These are phyloP conservation scores for Trichoderma asperellum DNA, from an alignment of 2,329 filamentous ascomycete species.

Conservation along the genomic window DNA sequence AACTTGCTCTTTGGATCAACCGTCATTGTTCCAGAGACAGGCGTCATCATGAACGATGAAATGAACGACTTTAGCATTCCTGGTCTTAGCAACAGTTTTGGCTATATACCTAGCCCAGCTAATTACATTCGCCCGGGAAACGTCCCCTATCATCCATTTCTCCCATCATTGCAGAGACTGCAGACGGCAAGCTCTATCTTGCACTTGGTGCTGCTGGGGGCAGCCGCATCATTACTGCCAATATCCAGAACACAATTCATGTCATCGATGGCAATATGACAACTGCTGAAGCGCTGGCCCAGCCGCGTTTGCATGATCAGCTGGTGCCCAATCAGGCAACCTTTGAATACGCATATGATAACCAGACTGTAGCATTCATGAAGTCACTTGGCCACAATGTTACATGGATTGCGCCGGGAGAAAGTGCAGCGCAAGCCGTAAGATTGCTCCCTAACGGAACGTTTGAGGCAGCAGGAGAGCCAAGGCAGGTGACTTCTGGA, in stretches of 20 bases:
- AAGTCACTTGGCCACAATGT: slow-evolving; percentile 71
- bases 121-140: slow-evolving; percentile 79
- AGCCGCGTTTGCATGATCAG: slow-evolving; percentile 81
- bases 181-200: slow-evolving; percentile 70
- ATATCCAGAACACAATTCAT: slow-evolving; percentile 76
- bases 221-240: slow-evolving; percentile 81
- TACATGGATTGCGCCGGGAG: slow-evolving; percentile 66
- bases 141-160: slow-evolving; percentile 78
- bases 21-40: slow-evolving; percentile 79
- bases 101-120: slow-evolving; percentile 71
- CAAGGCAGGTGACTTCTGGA: slow-evolving; percentile 75
- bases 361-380: slow-evolving; percentile 70
- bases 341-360: slow-evolving; percentile 76
- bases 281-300: slow-evolving; percentile 63
- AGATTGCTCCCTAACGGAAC: slow-evolving; percentile 63
- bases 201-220: slow-evolving; percentile 80
- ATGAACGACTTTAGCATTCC: slow-evolving; percentile 80
- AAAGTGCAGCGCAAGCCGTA: slow-evolving; percentile 75
- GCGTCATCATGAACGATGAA: slow-evolving; percentile 70
- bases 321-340: slow-evolving; percentile 68
- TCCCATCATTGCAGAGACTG: slow-evolving; percentile 74
- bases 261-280: slow-evolving; percentile 70
- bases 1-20: slow-evolving; percentile 80
- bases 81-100: slow-evolving; percentile 70
- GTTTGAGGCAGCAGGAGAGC: slow-evolving; percentile 83